These are phyloP conservation scores for Halophytophthora batemanensis DNA, from an alignment of 352 stramenopile genomes.

Conservation along the genomic window DNA sequence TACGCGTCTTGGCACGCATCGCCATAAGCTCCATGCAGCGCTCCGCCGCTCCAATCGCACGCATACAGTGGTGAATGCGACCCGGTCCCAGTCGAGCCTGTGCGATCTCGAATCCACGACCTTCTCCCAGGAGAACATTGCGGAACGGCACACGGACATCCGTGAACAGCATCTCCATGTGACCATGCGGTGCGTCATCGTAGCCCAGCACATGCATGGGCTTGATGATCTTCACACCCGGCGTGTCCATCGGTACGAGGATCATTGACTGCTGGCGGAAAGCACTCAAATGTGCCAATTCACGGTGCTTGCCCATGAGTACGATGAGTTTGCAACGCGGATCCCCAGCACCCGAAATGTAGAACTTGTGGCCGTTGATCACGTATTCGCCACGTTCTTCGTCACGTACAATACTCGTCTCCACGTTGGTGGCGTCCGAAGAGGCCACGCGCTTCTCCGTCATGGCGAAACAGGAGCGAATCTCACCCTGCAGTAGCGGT, in stretches of 20 bases:
- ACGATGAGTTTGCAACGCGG: conserved; percentile 92
- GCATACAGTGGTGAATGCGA: conserved; percentile 98
- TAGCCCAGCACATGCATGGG: conserved; percentile 95
- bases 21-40: conserved; percentile 82
- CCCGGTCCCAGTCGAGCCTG: conserved; percentile 92
- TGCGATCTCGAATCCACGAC: conserved; percentile 88
- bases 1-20: conserved; percentile 90
- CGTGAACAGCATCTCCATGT: conserved; percentile 97
- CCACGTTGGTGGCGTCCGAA: conserved; percentile 96
- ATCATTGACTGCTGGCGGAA: conserved; percentile 89
- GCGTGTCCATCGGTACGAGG: conserved; percentile 88
- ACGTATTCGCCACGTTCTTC: conserved; percentile 83
- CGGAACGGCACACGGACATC: conserved; percentile 90
- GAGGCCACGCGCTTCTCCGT: conserved; percentile 95
- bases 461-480: conserved; percentile 96
- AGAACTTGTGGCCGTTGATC: conserved; percentile 96
- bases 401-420: conserved; percentile 73
- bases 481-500: conserved; percentile 91
- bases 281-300: conserved; percentile 23
- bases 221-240: conserved; percentile 90
- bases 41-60: conserved; percentile 89
- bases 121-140: conserved; percentile 77
- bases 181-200: conserved; percentile 93
- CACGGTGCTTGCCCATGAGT: conserved; percentile 71
- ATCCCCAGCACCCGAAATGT: conserved; percentile 94